These are phyloP conservation scores for Avena insularis DNA, from an alignment of 176 grass and related monocot species.

Conservation along the genomic window DNA sequence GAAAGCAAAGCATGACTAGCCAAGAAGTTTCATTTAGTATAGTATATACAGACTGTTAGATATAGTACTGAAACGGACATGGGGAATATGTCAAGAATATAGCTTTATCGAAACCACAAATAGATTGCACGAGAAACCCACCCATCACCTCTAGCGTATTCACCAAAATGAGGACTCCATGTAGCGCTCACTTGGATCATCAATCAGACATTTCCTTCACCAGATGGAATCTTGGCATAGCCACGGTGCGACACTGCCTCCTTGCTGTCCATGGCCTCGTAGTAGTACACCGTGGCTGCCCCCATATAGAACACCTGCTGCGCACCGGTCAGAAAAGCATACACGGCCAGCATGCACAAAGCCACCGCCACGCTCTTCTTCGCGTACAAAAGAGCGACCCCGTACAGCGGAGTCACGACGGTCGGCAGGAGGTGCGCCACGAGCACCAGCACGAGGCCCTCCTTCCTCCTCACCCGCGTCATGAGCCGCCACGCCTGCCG, in stretches of 20 bases:
- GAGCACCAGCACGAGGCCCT: constrained; percentile 17
- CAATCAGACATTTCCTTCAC: constrained; percentile 33
- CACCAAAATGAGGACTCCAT: neutral
- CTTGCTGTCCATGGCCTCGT: constrained; percentile 28
- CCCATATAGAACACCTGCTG: neutral
- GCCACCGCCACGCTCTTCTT: neutral
- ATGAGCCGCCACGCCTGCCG: constrained; percentile 42
- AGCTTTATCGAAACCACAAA: no score
- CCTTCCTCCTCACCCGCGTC: constrained; percentile 33
- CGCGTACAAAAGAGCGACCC: neutral
- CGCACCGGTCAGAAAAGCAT: neutral
- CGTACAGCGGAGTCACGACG: neutral
- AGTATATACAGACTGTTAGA: no score
- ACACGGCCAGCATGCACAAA: constrained; percentile 18
- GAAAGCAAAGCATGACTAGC: no score
- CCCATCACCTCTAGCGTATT: neutral
- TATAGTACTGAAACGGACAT: no score
- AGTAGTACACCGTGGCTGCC: constrained; percentile 41
- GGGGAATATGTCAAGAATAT: no score
- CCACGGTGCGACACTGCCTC: neutral
- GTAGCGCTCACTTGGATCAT: neutral
- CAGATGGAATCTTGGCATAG: constrained; percentile 31
- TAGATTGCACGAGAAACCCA: neutral
- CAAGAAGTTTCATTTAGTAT: no score
- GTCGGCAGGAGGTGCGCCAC: neutral